Evolutionary conservation across 2,329 filamentous ascomycete species (phyloP), one percentile per base, ranked within the genome.

Genomic region (Arachnomyces sp.): DNA sequence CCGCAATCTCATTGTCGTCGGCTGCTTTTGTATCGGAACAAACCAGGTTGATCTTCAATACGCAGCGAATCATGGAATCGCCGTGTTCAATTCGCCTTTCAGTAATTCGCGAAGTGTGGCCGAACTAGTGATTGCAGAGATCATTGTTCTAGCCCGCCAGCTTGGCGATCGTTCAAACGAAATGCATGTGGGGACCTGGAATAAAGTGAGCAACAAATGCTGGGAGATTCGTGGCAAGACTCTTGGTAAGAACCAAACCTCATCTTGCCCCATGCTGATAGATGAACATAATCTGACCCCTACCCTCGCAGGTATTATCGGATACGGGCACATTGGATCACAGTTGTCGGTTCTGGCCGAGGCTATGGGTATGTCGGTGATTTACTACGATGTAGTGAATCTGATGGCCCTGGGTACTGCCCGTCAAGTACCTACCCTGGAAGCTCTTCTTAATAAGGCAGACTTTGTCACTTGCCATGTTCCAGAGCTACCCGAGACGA

Each of bases 161-260:
- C 74, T 98, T 28, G 82, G 86, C 47, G 92, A 98, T 65, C 85
- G 92, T 52, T 94, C 86, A 47, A 87, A 78, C 55, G 92, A 98
- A 69, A 79, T 98, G 76, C 92, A 98, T 72, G 77, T 77, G 42
- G 92, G 92, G 42, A 87, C 79, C 32, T 98, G 92, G 92, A 96
- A 96, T 67, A 98, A 98, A 71, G 89, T 96, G 57, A 94, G 88
- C 70, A 76, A 77, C 56, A 89, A 84, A 59, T 98, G 92, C 75
- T 96, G 92, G 92, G 92, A 98, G 64, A 88, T 96, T 55, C 81
- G 92, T 55, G 92, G 92, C 61, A 98, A 98, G 74, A 96, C 90
- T 32, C 74, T 98, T 39, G 92, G 84, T 79, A 66, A 44, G 68
- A 9, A 25, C 20, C 9, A 9, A 9, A 9, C 5, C 20, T n/a